Percentiles rank a stretch among this genome's conserved stretches.
These are phyloP conservation scores for Francoa sonchifolia DNA, from an alignment of 441 rosid genomes.

Conservation along the genomic window DNA sequence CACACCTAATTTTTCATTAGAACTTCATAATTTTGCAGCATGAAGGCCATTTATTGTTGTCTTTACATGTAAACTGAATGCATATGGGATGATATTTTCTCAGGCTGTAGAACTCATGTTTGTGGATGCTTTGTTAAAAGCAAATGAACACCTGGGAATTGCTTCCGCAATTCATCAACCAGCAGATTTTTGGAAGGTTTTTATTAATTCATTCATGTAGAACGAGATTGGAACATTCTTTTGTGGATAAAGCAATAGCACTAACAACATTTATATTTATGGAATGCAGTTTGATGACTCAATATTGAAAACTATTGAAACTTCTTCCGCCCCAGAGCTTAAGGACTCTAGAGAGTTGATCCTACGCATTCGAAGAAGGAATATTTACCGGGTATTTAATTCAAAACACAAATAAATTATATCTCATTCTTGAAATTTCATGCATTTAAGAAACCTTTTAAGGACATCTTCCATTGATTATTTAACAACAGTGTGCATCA, in stretches of 20 bases:
- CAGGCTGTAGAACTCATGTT: constrained; percentile 91
- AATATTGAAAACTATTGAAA: constrained; percentile 69
- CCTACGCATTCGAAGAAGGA: constrained; percentile 65
- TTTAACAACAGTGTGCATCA: too few species aligned
- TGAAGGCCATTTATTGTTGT: too few species aligned
- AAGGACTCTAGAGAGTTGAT: constrained; percentile 68
- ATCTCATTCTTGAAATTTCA: too few species aligned
- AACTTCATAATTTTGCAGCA: too few species aligned
- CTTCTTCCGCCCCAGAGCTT: constrained; percentile 49
- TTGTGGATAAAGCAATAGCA: too few species aligned
- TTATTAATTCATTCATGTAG: too few species aligned
- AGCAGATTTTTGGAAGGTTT: constrained; percentile 76
- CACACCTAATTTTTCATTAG: neutral
- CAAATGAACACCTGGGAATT: constrained; percentile 47
- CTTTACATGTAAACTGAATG: neutral
- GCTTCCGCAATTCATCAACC: constrained; percentile 57
- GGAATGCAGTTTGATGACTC: constrained; percentile 73
- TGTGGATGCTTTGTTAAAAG: constrained; percentile 76
- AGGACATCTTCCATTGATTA: too few species aligned
- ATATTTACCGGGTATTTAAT: constrained; percentile 67
- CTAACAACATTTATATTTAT: constrained; percentile 2
- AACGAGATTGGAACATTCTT: too few species aligned
- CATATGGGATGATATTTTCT: constrained; percentile 13
- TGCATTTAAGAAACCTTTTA: neutral
- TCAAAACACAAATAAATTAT: too few species aligned